A percentile compares a stretch with the other conserved stretches of the same genome.
Conservation (phyloP, 2,329 filamentous ascomycete genomes). For the Colletotrichum cordylinicola region DNA sequence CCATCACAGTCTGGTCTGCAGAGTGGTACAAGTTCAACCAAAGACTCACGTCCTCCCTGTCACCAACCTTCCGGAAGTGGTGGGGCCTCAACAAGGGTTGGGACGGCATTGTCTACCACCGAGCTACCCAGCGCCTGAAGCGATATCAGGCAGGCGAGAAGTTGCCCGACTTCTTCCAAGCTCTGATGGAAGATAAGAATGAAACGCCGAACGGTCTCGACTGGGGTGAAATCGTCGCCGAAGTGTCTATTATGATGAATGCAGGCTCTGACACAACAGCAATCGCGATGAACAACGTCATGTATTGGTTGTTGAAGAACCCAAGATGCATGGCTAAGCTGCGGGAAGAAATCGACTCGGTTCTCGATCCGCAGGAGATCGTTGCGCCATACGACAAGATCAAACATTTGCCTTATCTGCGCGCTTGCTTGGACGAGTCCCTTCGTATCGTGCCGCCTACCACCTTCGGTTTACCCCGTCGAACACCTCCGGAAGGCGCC, state of each 20-base stretch:
- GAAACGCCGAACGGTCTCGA: constrained; percentile 49
- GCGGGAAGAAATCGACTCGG: constrained; percentile 45
- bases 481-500: constrained; percentile 48
- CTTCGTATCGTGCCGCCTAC: constrained; percentile 50
- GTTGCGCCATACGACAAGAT: constrained; percentile 56
- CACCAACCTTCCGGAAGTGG: background rate
- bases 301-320: constrained; percentile 57
- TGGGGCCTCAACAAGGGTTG: constrained; percentile 40
- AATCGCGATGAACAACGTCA: constrained; percentile 55
- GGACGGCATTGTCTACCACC: constrained; percentile 36
- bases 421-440: constrained; percentile 56
- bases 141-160: constrained; percentile 57
- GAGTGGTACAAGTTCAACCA: constrained; percentile 54
- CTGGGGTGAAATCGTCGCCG: constrained; percentile 64
- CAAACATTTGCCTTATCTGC: constrained; percentile 56
- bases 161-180: constrained; percentile 63
- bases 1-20: constrained; percentile 54
- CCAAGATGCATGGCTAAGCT: constrained; percentile 43
- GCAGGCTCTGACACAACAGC: constrained; percentile 57
- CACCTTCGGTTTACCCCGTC: constrained; percentile 45
- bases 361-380: constrained; percentile 45
- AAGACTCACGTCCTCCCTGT: constrained; percentile 27
- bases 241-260: constrained; percentile 57
- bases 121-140: constrained; percentile 21
- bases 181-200: constrained; percentile 55